A percentile compares a stretch with the other conserved stretches of the same genome.
Evolutionary conservation across 108 stramenopile genomes (phyloP).

Genomic region (Fragilariopsis cylindrus): DNA sequence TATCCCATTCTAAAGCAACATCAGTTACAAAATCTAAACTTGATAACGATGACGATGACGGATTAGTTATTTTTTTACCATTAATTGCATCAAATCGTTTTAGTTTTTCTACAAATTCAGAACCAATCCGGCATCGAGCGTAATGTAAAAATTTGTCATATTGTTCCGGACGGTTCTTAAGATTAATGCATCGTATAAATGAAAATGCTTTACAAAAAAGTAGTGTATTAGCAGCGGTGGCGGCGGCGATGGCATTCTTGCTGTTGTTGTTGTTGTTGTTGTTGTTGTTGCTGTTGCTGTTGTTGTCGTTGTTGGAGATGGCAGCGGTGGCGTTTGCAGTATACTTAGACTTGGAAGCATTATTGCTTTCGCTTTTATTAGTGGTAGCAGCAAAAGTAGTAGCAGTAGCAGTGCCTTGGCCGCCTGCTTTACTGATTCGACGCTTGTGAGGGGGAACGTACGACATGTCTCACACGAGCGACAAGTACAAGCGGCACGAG

Average conservation of each 20-base stretch:
- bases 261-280: neutral
- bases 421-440: neutral
- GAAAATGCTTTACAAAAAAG: slow-evolving; percentile 23
- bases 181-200: slow-evolving; percentile 39
- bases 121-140: neutral
- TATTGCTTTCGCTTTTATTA: neutral
- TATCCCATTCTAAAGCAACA: slow-evolving; percentile 38
- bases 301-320: too few relatives aligned
- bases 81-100: slow-evolving; percentile 39
- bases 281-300: too few relatives aligned
- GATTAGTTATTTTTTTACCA: neutral
- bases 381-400: neutral
- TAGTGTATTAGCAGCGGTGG: neutral
- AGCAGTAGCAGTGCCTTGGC: neutral
- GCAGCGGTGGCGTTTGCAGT: neutral
- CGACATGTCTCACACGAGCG: slow-evolving; percentile 3
- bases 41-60: neutral
- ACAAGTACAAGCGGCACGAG: too few relatives aligned
- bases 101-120: slow-evolving; percentile 6
- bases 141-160: slow-evolving; percentile 9
- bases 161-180: slow-evolving; percentile 25
- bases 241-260: neutral
- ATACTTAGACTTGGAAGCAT: neutral
- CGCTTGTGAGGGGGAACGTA: slow-evolving; percentile 28
- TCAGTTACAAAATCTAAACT: neutral